Base-by-base conservation (phyloP, 140 eudicot species). In the Senecio squalidus region DNA sequence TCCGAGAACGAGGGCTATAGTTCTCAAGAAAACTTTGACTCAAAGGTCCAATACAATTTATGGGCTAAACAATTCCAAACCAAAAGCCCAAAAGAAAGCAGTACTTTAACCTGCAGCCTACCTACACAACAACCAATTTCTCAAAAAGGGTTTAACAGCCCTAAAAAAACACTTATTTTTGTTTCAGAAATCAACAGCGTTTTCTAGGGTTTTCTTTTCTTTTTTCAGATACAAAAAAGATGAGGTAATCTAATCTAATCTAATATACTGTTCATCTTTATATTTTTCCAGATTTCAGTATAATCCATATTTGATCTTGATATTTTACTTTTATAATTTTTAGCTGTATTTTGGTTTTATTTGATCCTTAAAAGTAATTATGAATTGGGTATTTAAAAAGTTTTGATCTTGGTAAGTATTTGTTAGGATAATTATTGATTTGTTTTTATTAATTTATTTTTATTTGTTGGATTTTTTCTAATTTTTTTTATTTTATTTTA, bases 161-260 rank as follows among this genome's bases (percentile, higher is more conserved):
- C 14, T 9, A 17, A 6, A 33, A 34, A 20, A 46, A 62, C 15
- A 4, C 62, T 16, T 28, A 30, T 21, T 14, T 9, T 5, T 16
- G n/a, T 1, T 57, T 36, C 17, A 13, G 9, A 20, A 23, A 30
- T 58, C 64, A 6, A 38, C 64, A 22, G 51, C 70, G 55, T 44
- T 54, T 58, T 64, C 72, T 66, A 66, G 72, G 72, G 72, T 66
- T 66, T 64, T 54, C 55, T 31, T 62, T 62, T 62, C 71, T 25
- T 53, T 55, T 66, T 66, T 45, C 29, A 33, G 63, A 40, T 66
- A 66, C 60, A 52, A 66, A 40, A n/a, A n/a, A n/a, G 25, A 66
- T 66, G 72, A 66, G 72, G 72, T 66, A 66, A 66, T 53, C 47
- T 53, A 38, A 53, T 53, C 23, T 36, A n/a, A n/a, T n/a, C n/a